These are phyloP conservation scores for Zygosaccharomyces bailii DNA, from an alignment of 805 yeast species.

Conservation along the genomic window DNA sequence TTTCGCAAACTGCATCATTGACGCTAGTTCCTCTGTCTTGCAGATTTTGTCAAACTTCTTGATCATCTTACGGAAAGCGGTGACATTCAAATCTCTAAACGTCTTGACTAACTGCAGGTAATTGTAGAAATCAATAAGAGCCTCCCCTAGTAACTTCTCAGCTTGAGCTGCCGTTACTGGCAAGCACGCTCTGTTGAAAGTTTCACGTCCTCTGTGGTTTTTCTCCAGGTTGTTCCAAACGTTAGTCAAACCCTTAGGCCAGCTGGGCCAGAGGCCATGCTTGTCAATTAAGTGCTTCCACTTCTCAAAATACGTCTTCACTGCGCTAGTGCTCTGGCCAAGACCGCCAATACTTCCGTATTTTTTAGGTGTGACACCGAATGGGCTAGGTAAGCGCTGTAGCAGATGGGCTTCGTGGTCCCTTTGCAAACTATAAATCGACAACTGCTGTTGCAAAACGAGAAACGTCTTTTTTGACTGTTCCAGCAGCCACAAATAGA, in stretches of 20 bases:
- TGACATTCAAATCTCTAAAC: conserved; percentile 72
- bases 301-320: conserved; percentile 3
- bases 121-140: conserved; percentile 33
- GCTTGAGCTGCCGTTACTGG: conserved; percentile 20
- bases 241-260: conserved; percentile 24
- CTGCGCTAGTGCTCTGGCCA: conserved; percentile 9
- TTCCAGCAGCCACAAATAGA: conserved; percentile 33
- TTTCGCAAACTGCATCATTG: conserved; percentile 29
- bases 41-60: conserved; percentile 80
- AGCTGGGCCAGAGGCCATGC: conserved; percentile 31
- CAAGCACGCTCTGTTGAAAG: conserved; percentile 16
- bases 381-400: not conserved
- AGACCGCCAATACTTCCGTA: conserved; percentile 12
- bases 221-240: conserved; percentile 8
- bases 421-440: conserved; percentile 15
- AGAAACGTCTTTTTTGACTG: conserved; percentile 26
- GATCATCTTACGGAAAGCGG: conserved; percentile 83
- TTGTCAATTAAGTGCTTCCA: conserved; percentile 17
- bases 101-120: conserved; percentile 34
- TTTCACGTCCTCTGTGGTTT: conserved; percentile 17
- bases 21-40: conserved; percentile 26
- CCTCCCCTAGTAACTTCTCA: conserved; percentile 26
- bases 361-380: not conserved
- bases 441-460: conserved; percentile 28
- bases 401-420: conserved; percentile 1